Percentiles rank a stretch among this genome's conserved stretches.
phyloP scores from a whole-genome alignment of 2,329 filamentous ascomycete species.

The Allantophomopsis cytisporea region DNA sequence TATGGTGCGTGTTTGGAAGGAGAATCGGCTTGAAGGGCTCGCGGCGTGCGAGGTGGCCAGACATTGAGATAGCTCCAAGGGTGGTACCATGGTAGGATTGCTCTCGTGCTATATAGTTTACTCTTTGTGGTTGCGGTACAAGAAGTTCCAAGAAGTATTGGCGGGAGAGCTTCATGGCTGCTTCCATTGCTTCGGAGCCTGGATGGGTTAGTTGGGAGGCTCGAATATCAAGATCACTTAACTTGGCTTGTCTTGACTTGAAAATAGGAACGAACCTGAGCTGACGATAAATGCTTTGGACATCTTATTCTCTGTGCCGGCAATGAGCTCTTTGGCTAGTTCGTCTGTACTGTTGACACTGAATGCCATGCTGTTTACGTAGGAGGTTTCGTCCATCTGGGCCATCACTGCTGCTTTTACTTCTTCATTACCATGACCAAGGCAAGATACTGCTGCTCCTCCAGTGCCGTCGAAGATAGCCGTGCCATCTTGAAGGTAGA shows the following conservation, averaged over 20 bases:
- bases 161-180: constrained; percentile 50
- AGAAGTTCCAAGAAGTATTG: constrained; percentile 50
- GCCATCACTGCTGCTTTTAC: constrained; percentile 43
- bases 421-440: constrained; percentile 52
- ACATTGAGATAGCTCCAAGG: constrained; percentile 43
- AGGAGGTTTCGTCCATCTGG: constrained; percentile 45
- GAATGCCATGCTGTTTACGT: constrained; percentile 46
- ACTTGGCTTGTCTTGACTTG: neutral
- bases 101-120: constrained; percentile 48
- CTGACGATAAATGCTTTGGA: constrained; percentile 39
- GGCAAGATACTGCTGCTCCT: constrained; percentile 58
- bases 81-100: constrained; percentile 62
- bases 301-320: constrained; percentile 29
- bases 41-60: constrained; percentile 45
- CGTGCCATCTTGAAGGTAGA: constrained; percentile 27
- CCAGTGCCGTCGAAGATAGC: constrained; percentile 59
- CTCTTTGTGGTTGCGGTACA: constrained; percentile 33
- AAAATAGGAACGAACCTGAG: constrained; percentile 30
- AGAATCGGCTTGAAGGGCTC: constrained; percentile 43
- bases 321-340: constrained; percentile 23
- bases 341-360: constrained; percentile 36
- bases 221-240: constrained; percentile 1
- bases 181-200: constrained; percentile 56
- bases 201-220: too few relatives aligned
- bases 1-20: constrained; percentile 34